Conservation (phyloP, 345 rosid genomes). For the Geranium rotundifolium region DNA sequence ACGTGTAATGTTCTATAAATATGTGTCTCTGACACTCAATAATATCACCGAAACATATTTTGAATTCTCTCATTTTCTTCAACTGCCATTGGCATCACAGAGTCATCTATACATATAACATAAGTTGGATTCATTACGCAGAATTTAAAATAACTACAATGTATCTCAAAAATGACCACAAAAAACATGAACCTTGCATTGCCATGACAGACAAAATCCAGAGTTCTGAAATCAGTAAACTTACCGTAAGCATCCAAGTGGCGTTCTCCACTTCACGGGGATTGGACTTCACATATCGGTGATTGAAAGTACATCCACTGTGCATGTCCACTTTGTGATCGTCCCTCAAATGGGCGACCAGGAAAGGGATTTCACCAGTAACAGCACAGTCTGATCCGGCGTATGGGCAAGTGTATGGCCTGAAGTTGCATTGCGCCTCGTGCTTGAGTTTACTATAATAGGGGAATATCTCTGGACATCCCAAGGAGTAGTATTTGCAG, state of each 20-base stretch:
- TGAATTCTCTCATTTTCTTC: too few species aligned
- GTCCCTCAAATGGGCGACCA: constrained; percentile 38
- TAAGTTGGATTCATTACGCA: too few species aligned
- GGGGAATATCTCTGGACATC: constrained; percentile 45
- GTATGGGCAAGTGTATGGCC: constrained; percentile 45
- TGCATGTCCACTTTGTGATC: constrained; percentile 52
- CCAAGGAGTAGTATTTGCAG: constrained; percentile 35
- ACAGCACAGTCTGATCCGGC: constrained; percentile 42
- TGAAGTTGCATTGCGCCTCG: constrained; percentile 36
- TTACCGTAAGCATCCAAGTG: constrained; percentile 47
- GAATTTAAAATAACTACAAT: too few species aligned
- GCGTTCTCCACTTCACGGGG: constrained; percentile 51
- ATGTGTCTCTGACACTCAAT: too few species aligned
- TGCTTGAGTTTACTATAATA: constrained; percentile 45
- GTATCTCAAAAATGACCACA: neutral
- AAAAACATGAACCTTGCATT: neutral
- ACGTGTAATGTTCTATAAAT: too few species aligned
- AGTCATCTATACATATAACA: too few species aligned
- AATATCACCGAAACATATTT: too few species aligned
- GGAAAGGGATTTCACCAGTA: constrained; percentile 37
- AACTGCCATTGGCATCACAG: too few species aligned
- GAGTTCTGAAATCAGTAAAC: constrained; percentile 3
- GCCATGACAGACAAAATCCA: neutral
- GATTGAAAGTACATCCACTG: constrained; percentile 40
- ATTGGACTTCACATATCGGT: constrained; percentile 43